Conservation (phyloP, 2,329 filamentous ascomycete genomes). For the Cladosporium oxysporum region DNA sequence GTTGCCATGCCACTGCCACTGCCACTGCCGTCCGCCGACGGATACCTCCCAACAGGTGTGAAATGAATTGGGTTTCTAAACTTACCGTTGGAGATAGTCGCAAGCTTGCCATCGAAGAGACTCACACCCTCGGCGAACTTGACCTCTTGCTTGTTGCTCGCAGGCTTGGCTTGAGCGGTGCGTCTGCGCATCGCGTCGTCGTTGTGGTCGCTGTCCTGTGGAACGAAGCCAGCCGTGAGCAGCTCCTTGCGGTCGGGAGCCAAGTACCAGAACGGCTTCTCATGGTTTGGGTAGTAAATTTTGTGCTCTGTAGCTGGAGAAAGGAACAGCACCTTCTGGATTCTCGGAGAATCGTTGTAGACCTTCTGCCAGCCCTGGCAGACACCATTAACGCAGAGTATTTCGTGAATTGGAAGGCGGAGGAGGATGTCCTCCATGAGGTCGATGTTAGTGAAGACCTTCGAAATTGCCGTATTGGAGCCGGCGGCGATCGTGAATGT, state of each 20-base stretch:
- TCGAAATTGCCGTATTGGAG: background rate
- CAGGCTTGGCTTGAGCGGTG: background rate
- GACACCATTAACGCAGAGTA: conserved; percentile 18
- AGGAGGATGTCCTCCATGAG: conserved; percentile 23
- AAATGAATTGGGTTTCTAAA: background rate
- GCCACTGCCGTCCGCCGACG: background rate
- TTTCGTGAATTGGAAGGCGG: conserved; percentile 11
- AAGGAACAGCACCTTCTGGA: background rate
- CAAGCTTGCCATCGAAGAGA: background rate
- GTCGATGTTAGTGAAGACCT: conserved; percentile 18
- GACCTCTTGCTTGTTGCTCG: background rate
- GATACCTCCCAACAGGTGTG: background rate
- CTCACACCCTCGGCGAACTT: background rate
- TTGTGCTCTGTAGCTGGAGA: background rate
- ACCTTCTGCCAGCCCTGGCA: conserved; percentile 14
- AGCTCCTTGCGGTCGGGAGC: background rate
- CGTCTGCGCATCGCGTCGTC: background rate
- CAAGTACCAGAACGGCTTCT: background rate
- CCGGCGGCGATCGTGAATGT: background rate
- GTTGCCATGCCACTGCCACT: background rate
- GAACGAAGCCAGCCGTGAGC: background rate
- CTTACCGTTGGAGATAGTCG: background rate
- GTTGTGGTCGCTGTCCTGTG: background rate
- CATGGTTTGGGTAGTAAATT: background rate
- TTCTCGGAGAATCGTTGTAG: background rate